Percentiles rank a stretch among this genome's conserved stretches.
Conservation (phyloP, 1,139 yeast genomes). For the Lodderomyces orthopsilosis region DNA sequence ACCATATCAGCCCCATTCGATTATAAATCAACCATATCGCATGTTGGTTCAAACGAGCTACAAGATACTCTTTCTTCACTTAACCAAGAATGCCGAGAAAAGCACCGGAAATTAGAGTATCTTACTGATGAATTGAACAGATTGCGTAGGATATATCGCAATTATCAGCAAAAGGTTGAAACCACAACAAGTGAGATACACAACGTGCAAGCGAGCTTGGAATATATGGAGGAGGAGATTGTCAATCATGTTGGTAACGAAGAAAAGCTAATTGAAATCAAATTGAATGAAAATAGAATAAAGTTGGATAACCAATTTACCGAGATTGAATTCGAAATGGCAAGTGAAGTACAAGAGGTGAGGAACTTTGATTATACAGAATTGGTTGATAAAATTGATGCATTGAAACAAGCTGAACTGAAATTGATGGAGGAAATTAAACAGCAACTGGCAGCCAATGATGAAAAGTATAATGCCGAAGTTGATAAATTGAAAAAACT, state of each 20-base stretch:
- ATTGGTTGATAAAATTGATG: constrained; percentile 17
- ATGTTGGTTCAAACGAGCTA: constrained; percentile 12
- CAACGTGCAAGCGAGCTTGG: constrained; percentile 21
- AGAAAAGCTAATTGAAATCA: constrained; percentile 26
- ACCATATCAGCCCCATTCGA: constrained; percentile 5
- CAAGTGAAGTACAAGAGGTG: constrained; percentile 29
- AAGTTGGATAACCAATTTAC: constrained; percentile 27
- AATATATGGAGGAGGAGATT: constrained; percentile 25
- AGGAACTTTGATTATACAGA: constrained; percentile 26
- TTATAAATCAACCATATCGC: not conserved
- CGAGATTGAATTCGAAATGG: constrained; percentile 31
- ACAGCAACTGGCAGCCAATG: constrained; percentile 12
- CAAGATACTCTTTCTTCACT: constrained; percentile 17
- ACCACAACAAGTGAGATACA: constrained; percentile 19
- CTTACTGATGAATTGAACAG: constrained; percentile 23
- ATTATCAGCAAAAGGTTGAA: constrained; percentile 19
- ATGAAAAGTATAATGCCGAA: constrained; percentile 14
- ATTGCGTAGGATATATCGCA: constrained; percentile 23
- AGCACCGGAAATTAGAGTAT: constrained; percentile 14
- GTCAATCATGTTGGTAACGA: constrained; percentile 27
- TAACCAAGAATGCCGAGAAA: constrained; percentile 13
- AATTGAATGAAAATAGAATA: constrained; percentile 22
- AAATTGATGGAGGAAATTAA: constrained; percentile 15
- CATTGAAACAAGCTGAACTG: constrained; percentile 15
- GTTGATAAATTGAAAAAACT: constrained; percentile 19